Evolutionary conservation across 345 rosid species (phyloP).

Genomic region (Lepidium sativum): DNA sequence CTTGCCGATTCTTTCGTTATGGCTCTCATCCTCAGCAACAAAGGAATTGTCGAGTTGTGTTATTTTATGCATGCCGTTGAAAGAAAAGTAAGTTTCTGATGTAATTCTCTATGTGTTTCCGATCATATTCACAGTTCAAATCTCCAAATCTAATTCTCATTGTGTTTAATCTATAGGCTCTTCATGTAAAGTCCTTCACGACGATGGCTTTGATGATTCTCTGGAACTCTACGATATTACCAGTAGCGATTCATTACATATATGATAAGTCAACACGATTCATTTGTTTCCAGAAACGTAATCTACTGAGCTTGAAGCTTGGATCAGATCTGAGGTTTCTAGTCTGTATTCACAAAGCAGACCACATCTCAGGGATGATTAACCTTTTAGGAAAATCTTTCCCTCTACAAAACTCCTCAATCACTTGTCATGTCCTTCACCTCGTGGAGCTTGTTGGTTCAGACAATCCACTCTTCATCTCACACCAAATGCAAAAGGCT

Average conservation of each 20-base stretch:
- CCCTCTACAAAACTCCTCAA: constrained; percentile 4
- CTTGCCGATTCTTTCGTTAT: constrained; percentile 20
- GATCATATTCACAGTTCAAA: too few species aligned
- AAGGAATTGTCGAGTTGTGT: constrained; percentile 24
- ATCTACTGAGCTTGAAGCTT: constrained; percentile 22
- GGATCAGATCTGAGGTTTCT: constrained; percentile 32
- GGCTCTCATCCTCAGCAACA: constrained; percentile 23
- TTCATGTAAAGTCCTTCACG: constrained; percentile 14
- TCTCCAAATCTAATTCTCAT: neutral
- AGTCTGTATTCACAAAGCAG: constrained; percentile 40
- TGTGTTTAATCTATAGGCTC: constrained; percentile 1
- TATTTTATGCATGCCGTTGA: constrained; percentile 10
- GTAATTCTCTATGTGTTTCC: too few species aligned
- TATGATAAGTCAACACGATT: constrained; percentile 38
- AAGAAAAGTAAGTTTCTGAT: too few species aligned
- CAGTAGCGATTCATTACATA: constrained; percentile 18
- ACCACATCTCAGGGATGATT: constrained; percentile 23
- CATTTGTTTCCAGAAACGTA: constrained; percentile 39
- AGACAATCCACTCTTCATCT: constrained; percentile 25
- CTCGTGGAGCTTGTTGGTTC: constrained; percentile 25
- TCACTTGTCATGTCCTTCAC: constrained; percentile 20
- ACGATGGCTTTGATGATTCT: constrained; percentile 12
- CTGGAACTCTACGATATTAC: constrained; percentile 16
- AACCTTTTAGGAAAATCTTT: constrained; percentile 22
- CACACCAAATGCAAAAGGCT: constrained; percentile 27